These are phyloP conservation scores for Houttuynia cordata DNA, from an alignment of 164 flowering plant species.

Conservation along the genomic window DNA sequence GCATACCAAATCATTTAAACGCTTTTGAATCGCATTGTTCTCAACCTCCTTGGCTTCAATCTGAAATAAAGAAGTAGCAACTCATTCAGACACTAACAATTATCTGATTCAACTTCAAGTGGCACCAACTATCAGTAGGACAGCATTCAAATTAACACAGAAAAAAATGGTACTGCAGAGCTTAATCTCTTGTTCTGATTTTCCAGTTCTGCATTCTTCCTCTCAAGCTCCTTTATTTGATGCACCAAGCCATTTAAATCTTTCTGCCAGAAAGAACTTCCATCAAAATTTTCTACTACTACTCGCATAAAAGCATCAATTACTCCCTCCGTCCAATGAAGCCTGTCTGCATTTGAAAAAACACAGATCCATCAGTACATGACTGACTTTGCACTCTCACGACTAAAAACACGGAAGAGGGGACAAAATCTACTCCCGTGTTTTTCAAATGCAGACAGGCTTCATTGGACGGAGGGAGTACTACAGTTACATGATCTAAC, in stretches of 20 bases:
- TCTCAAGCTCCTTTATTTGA: constrained; percentile 52
- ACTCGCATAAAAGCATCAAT: not conserved
- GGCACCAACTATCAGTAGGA: not conserved
- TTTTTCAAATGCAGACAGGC: too few species aligned
- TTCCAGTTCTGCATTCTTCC: constrained; percentile 50
- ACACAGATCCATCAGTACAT: too few species aligned
- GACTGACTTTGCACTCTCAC: too few species aligned
- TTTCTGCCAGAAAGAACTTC: constrained; percentile 16
- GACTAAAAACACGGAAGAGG: too few species aligned
- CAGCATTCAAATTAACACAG: not conserved
- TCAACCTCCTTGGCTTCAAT: constrained; percentile 47
- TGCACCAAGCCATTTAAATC: constrained; percentile 61
- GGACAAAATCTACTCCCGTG: too few species aligned
- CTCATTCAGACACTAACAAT: not conserved
- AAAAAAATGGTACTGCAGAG: constrained; percentile 30
- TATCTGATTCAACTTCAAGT: not conserved
- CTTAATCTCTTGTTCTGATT: constrained; percentile 42
- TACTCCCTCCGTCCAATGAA: too few species aligned
- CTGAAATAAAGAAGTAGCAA: constrained; percentile 26
- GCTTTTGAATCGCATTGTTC: constrained; percentile 39
- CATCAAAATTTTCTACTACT: not conserved
- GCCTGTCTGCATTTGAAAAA: too few species aligned
- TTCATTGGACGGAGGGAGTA: too few species aligned
- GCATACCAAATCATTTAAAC: constrained; percentile 64
- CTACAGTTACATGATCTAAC: not conserved